Evolutionary conservation across 106 monocot genomes (phyloP).

Genomic region (Platanthera guangdongensis): DNA sequence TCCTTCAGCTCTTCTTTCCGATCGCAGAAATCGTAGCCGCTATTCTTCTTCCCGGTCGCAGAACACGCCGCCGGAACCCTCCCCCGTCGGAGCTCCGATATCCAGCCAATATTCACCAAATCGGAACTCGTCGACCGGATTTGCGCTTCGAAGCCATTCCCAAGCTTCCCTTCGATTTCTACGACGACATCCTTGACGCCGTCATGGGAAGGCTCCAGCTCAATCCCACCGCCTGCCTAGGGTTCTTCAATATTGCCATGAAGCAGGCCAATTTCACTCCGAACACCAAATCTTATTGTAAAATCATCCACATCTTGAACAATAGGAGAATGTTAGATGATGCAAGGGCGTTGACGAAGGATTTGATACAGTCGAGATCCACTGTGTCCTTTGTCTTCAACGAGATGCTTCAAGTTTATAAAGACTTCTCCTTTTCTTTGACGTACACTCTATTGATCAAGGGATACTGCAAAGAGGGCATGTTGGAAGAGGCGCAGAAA

Average conservation of each 20-base stretch:
- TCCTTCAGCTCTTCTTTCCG: no score
- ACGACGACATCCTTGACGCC: constrained; percentile 52
- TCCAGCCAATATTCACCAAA: constrained; percentile 7
- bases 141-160: constrained; percentile 60
- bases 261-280: constrained; percentile 46
- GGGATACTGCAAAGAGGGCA: constrained; percentile 62
- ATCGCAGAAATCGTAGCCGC: no score
- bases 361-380: constrained; percentile 14
- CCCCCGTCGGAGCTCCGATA: not conserved
- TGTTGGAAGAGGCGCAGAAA: constrained; percentile 50
- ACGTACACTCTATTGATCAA: constrained; percentile 74
- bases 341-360: constrained; percentile 29
- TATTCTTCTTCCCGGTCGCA: no score
- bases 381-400: constrained; percentile 37
- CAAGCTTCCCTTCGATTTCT: constrained; percentile 50
- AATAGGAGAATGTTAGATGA: constrained; percentile 46
- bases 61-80: constrained; percentile 2
- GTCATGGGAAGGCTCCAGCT: constrained; percentile 60
- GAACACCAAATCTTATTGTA: constrained; percentile 32
- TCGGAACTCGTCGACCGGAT: constrained; percentile 56
- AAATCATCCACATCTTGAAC: constrained; percentile 63
- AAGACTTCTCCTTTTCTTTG: constrained; percentile 66
- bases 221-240: constrained; percentile 52
- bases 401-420: constrained; percentile 49
- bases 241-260: constrained; percentile 51